Conservation (phyloP, 495 filamentous ascomycete species). For the Trichoderma parareesei region DNA sequence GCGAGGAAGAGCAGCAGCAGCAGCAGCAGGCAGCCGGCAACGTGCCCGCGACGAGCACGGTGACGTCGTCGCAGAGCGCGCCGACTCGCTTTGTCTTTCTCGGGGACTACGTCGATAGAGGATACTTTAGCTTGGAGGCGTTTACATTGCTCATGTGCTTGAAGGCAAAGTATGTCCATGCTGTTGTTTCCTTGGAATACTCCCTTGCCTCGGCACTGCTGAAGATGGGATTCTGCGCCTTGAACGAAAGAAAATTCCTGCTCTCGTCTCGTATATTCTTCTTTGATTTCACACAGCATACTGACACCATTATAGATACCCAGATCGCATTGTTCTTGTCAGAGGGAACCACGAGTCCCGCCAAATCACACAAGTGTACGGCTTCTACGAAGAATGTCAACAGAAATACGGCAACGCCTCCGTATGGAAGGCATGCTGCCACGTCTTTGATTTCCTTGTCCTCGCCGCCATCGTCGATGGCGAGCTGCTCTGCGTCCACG, state of each 20-base stretch:
- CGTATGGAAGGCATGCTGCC: conserved; percentile 98
- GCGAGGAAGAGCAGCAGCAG: conserved; percentile 37
- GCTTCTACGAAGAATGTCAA: conserved; percentile 97
- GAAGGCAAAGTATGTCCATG: conserved; percentile 74
- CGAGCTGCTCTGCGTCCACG: conserved; percentile 93
- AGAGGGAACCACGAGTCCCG: conserved; percentile 97
- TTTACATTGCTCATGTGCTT: conserved; percentile 92
- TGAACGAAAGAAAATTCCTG: no score
- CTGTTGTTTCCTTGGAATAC: neutral
- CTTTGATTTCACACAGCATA: neutral
- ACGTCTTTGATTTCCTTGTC: conserved; percentile 97
- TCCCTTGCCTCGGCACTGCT: neutral
- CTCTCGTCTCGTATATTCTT: no score
- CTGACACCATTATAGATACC: conserved; percentile 55
- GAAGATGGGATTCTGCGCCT: no score
- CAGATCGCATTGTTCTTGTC: conserved; percentile 88
- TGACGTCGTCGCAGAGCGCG: conserved; percentile 46
- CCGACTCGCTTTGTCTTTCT: conserved; percentile 90
- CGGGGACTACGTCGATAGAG: conserved; percentile 94
- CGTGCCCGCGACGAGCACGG: conserved; percentile 30
- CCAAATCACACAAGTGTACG: conserved; percentile 97
- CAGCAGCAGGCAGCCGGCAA: conserved; percentile 25
- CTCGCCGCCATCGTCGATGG: conserved; percentile 95
- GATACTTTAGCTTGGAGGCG: conserved; percentile 96
- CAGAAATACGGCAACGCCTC: conserved; percentile 97